Conservation (phyloP, 345 rosid genomes). For the Arabis alpina region DNA sequence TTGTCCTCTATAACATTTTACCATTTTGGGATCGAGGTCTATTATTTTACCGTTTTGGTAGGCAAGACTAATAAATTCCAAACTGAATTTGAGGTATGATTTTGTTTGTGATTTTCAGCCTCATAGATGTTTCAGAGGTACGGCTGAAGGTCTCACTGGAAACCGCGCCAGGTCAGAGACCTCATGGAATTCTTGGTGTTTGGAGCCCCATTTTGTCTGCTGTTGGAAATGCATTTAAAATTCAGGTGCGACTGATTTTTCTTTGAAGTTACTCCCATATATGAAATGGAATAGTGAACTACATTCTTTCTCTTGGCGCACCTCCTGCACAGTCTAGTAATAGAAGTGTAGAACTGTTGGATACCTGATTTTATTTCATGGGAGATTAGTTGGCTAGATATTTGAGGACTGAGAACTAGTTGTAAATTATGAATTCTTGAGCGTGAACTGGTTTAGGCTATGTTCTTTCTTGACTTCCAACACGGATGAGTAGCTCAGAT, state of each 20-base stretch:
- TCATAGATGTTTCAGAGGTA: conserved; percentile 92
- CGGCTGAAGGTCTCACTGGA: conserved; percentile 86
- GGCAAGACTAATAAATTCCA: conserved; percentile 20
- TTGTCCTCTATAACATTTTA: conserved; percentile 20
- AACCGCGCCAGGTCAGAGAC: conserved; percentile 92
- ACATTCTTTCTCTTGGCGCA: conserved; percentile 21
- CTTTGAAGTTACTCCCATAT: conserved; percentile 13
- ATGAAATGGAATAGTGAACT: conserved; percentile 28
- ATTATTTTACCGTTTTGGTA: conserved; percentile 25
- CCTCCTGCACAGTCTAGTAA: conserved; percentile 17
- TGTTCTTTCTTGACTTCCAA: conserved; percentile 27
- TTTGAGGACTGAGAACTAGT: conserved; percentile 16
- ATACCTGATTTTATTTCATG: conserved; percentile 24
- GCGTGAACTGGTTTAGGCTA: conserved; percentile 17
- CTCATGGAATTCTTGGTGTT: conserved; percentile 88
- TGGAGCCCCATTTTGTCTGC: conserved; percentile 98
- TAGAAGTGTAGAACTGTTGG: conserved; percentile 11
- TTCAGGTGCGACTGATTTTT: conserved; percentile 75
- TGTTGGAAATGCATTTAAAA: conserved; percentile 94
- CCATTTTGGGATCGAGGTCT: background rate
- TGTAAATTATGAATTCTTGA: conserved; percentile 21
- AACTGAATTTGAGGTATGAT: conserved; percentile 16
- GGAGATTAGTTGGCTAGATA: conserved; percentile 14
- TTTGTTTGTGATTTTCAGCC: conserved; percentile 58
- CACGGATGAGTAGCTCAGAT: conserved; percentile 21